Evolutionary conservation across 2,329 filamentous ascomycete genomes (phyloP).

Genomic region (Alternaria postmessia): DNA sequence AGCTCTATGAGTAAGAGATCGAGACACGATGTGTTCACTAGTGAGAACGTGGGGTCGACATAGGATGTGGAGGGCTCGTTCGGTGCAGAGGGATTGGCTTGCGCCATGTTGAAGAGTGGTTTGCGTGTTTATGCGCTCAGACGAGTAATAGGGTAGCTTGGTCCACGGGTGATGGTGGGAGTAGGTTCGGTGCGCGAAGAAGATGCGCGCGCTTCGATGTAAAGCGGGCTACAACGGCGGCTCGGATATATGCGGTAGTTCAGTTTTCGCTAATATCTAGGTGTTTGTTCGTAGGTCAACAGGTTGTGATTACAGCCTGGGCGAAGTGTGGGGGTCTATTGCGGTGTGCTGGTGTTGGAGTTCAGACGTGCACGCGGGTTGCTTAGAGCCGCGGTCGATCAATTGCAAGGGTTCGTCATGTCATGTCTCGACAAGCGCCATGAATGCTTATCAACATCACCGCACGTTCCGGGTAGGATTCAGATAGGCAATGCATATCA

Average conservation of each 20-base stretch:
- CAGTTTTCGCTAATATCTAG: neutral
- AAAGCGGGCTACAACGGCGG: neutral
- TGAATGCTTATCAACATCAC: neutral
- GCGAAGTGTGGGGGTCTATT: slow-evolving; percentile 1
- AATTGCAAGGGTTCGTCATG: slow-evolving; percentile 20
- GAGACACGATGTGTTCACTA: slow-evolving; percentile 84
- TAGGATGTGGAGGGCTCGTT: slow-evolving; percentile 47
- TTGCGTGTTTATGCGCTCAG: neutral
- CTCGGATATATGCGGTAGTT: neutral
- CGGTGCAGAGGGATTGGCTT: slow-evolving; percentile 17
- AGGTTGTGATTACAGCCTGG: neutral
- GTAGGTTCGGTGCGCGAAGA: neutral
- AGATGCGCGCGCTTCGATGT: neutral
- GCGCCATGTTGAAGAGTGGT: slow-evolving; percentile 20
- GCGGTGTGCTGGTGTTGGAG: slow-evolving; percentile 9
- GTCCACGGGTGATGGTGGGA: neutral
- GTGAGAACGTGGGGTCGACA: slow-evolving; percentile 76
- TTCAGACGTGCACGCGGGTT: slow-evolving; percentile 6
- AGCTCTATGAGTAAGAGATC: slow-evolving; percentile 97
- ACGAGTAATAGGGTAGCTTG: neutral
- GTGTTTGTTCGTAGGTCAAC: neutral
- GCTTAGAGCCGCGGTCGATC: slow-evolving; percentile 20
- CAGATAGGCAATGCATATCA: neutral
- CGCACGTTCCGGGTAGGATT: neutral
- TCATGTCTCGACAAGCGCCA: slow-evolving; percentile 15